These are phyloP conservation scores for Garcia nutans DNA, from an alignment of 345 rosid genomes.

Conservation along the genomic window DNA sequence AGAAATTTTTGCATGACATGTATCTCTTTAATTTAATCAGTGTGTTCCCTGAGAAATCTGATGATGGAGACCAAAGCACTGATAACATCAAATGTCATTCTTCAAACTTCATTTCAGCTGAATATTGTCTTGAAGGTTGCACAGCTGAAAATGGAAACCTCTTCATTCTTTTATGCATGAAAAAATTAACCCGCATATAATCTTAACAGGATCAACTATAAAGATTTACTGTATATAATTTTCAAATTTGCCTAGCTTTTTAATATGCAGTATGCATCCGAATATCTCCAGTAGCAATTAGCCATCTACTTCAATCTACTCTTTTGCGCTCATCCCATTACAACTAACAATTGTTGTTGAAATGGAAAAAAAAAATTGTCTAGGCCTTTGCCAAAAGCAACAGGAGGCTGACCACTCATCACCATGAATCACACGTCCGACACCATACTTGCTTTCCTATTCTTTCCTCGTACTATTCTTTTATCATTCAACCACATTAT, in stretches of 20 bases:
- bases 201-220: background rate
- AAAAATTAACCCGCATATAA: background rate
- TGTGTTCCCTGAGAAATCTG: background rate
- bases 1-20: background rate
- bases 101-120: background rate
- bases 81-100: background rate
- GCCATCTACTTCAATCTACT: background rate
- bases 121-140: background rate
- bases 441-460: background rate
- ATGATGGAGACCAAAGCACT: background rate
- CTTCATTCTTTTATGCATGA: background rate
- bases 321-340: background rate
- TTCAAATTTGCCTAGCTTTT: background rate
- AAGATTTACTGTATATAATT: background rate
- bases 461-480: background rate
- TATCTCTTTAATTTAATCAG: background rate
- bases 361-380: background rate
- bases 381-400: background rate
- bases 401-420: background rate
- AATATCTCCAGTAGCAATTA: background rate
- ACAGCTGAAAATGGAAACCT: background rate
- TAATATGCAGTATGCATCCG: background rate
- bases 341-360: background rate
- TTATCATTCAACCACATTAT: background rate
- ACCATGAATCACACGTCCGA: background rate